A percentile compares a stretch with the other conserved stretches of the same genome.
These are phyloP conservation scores for Nannochloropsis gaditana DNA, from an alignment of 108 stramenopile species.

Conservation along the genomic window DNA sequence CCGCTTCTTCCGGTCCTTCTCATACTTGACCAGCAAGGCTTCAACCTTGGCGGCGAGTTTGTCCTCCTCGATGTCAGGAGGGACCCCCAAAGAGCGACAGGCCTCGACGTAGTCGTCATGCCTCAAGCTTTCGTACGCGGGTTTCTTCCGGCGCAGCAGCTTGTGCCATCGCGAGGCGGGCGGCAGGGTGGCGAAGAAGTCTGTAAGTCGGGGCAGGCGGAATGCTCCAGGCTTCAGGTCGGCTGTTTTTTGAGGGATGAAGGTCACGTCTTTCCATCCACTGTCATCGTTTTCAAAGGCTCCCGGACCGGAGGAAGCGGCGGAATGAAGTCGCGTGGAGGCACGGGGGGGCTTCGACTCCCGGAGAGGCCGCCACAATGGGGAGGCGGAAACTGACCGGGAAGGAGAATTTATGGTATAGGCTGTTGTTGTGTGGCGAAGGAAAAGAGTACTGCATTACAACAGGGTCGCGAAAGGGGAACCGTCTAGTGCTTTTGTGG, in stretches of 20 bases:
- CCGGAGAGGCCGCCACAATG: neutral
- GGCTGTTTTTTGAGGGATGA: conserved; percentile 2
- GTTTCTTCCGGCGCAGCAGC: neutral
- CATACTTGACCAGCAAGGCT: conserved; percentile 8
- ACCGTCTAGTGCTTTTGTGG: no score
- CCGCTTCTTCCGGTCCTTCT: neutral
- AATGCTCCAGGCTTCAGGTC: neutral
- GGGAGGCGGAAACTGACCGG: neutral
- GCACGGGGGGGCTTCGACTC: neutral
- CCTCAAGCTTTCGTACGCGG: neutral
- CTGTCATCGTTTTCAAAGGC: conserved; percentile 3
- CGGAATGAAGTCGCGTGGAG: neutral
- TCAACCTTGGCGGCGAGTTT: neutral
- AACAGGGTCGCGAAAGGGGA: neutral
- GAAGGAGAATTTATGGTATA: neutral
- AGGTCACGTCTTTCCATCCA: neutral
- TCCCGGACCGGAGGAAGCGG: neutral
- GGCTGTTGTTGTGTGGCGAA: neutral
- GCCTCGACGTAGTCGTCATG: conserved; percentile 2
- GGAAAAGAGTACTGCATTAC: neutral
- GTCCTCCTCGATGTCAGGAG: neutral
- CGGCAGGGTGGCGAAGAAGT: neutral
- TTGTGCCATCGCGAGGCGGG: neutral
- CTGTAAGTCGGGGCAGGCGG: neutral
- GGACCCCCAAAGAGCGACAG: conserved; percentile 1